A percentile compares a stretch with the other conserved stretches of the same genome.
phyloP scores from a whole-genome alignment of 345 rosid genomes.

The Euphorbia tirucalli region DNA sequence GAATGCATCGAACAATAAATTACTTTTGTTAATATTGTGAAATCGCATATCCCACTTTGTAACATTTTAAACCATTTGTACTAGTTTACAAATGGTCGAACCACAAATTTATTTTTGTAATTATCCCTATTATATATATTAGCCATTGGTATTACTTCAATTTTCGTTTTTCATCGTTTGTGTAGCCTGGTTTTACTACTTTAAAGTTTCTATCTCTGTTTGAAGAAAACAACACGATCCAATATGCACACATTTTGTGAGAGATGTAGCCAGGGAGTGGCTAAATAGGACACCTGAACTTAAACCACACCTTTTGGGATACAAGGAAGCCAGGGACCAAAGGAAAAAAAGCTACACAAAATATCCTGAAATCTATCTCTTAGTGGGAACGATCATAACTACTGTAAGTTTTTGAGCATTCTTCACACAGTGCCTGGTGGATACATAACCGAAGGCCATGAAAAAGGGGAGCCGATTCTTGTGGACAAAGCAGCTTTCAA shows the following conservation, averaged over 20 bases:
- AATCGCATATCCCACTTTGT: too few species aligned
- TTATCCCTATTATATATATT: too few species aligned
- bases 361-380: conserved; percentile 4
- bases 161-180: too few species aligned
- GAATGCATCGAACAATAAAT: too few species aligned
- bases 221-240: background rate
- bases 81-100: too few species aligned
- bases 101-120: too few species aligned
- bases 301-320: background rate
- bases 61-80: too few species aligned
- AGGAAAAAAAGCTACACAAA: background rate
- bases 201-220: background rate
- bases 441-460: background rate
- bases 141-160: too few species aligned
- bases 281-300: too few species aligned
- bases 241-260: too few species aligned
- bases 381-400: background rate
- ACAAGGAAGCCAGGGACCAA: background rate
- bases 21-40: too few species aligned
- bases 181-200: background rate
- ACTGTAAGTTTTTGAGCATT: conserved; percentile 9
- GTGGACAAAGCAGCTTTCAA: background rate
- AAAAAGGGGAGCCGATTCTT: background rate
- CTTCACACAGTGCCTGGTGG: conserved; percentile 11
- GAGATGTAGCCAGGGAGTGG: too few species aligned